Evolutionary conservation across 2,329 filamentous ascomycete species (phyloP), one percentile per base, ranked within the genome.

Genomic region (Beauveria asiatica): DNA sequence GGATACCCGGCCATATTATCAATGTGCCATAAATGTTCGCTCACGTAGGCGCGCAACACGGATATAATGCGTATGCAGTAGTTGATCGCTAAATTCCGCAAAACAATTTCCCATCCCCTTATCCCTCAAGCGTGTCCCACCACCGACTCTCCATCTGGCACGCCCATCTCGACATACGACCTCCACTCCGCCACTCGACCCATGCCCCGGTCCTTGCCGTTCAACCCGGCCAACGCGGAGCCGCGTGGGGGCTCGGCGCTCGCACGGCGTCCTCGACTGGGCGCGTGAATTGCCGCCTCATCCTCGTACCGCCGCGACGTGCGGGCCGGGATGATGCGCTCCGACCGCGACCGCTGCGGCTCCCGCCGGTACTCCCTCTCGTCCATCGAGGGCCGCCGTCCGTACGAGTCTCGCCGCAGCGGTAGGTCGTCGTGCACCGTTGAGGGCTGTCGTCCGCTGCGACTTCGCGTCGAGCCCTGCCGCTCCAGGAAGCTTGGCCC

Each of bases 181-280:
- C 72, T 73, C 80, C 80, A 82, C 60, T 80, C 76, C 48, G 69
- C 70, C 19, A 82, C 79, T 7, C 80, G 73, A 63, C 76, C 73
- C 73, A 76, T 73, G 10, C 79, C 79, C 39, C 74, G 71, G 1
- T 74, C 76, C 30, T 71, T 70, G 5, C 76, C 76, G 44, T 72
- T 74, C 44, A 82, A 72, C 4, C 80, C 80, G 27, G 80, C 80
- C 67, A 81, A 68, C 50, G 75, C 71, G 54, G 78, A 80, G 30
- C 73, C 72, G 63, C 67, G 73, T 37, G 74, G 73, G 45, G 66
- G 62, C 42, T 67, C 64, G 16, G 62, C 64, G 49, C 65, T 66
- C 11, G 61, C 64, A 21, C 68, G 66, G 59, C 70, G 69, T 56
- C 67, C 67, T 56, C 67, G 67, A 44, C 65, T 64, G 23, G 71